Base-by-base conservation (phyloP, 805 yeast species). In the Zygotorulaspora florentina region DNA sequence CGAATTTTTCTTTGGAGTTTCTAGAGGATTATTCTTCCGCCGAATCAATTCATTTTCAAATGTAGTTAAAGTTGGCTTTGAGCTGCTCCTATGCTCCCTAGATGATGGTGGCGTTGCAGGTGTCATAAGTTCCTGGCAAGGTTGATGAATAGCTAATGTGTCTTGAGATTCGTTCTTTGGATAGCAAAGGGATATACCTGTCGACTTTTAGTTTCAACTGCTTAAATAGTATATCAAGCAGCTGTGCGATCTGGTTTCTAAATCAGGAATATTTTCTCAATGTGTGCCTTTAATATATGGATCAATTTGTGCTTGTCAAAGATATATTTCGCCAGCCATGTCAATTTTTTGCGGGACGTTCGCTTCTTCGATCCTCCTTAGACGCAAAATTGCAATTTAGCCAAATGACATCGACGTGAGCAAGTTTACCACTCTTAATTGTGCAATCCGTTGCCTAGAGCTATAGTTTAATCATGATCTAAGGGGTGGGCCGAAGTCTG, bases 101-200 rank as follows among this genome's bases (percentile, higher is more conserved):
- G 65, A 58, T 43, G 62, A 51, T 16, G 68, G 68, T 23, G 68
- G 68, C 6, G 68, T 64, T 13, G 65, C 55, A 18, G 68, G 68
- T 15, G 58, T 52, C 61, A 59, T 63, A 20, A 20, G 7, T 20
- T 20, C 25, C 25, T 20, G 25, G 7, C 25, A 20, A 20, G 25
- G 25, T 20, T 5, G 25, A 20, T 20, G 7, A 7, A 20, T 20
- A 20, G 25, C 25, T 20, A 20, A 20, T 20, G 25, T 5, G 7
- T 5, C 25, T 20, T 20, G 4, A 20, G 4, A 20, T 20, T 20
- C 25, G 25, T 20, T 20, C 25, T 20, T 7, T 20, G 7, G 25
- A 20, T 20, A 7, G 25, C 25, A 7, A 7, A 20, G 25, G 7
- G 25, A 20, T 20, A 20, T 20, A 7, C 25, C 25, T 5, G 7